Conservation (phyloP, 2,329 filamentous ascomycete species). For the Pseudocercospora musae region DNA sequence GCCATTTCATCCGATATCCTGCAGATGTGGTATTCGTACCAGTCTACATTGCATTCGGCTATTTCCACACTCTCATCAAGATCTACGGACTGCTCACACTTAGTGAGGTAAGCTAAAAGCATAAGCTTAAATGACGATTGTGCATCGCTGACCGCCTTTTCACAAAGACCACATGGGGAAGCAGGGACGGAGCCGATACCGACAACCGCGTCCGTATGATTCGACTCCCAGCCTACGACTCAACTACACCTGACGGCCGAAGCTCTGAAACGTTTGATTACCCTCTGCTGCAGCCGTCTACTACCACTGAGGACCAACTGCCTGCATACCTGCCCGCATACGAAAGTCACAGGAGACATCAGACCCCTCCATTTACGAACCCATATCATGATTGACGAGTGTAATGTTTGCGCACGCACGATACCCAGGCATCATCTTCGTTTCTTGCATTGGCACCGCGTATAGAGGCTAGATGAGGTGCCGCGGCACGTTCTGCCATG, state of each 20-base stretch:
- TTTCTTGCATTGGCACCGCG: slow-evolving; percentile 29
- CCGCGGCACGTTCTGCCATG: slow-evolving; percentile 13
- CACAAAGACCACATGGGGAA: slow-evolving; percentile 86
- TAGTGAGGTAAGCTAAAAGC: slow-evolving; percentile 57
- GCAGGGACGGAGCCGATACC: slow-evolving; percentile 83
- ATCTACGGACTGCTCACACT: slow-evolving; percentile 77
- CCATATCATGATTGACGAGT: slow-evolving; percentile 30
- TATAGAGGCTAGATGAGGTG: slow-evolving; percentile 32
- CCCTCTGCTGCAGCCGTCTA: slow-evolving; percentile 13
- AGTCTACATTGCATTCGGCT: slow-evolving; percentile 85
- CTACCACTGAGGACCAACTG: slow-evolving; percentile 25
- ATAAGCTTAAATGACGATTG: slow-evolving; percentile 15
- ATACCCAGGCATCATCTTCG: slow-evolving; percentile 32
- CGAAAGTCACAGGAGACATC: slow-evolving; percentile 22
- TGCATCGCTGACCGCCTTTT: slow-evolving; percentile 26
- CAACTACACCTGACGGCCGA: slow-evolving; percentile 27
- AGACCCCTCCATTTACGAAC: slow-evolving; percentile 18
- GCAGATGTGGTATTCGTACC: slow-evolving; percentile 76
- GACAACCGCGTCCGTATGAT: slow-evolving; percentile 71
- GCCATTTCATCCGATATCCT: slow-evolving; percentile 80
- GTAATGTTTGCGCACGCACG: slow-evolving; percentile 22
- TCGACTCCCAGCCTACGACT: slow-evolving; percentile 35
- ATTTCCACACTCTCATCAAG: slow-evolving; percentile 90
- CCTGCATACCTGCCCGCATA: slow-evolving; percentile 31
- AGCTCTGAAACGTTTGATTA: slow-evolving; percentile 34